These are phyloP conservation scores for Opeltia flavorubescens DNA, from an alignment of 495 filamentous ascomycete species.

Conservation along the genomic window DNA sequence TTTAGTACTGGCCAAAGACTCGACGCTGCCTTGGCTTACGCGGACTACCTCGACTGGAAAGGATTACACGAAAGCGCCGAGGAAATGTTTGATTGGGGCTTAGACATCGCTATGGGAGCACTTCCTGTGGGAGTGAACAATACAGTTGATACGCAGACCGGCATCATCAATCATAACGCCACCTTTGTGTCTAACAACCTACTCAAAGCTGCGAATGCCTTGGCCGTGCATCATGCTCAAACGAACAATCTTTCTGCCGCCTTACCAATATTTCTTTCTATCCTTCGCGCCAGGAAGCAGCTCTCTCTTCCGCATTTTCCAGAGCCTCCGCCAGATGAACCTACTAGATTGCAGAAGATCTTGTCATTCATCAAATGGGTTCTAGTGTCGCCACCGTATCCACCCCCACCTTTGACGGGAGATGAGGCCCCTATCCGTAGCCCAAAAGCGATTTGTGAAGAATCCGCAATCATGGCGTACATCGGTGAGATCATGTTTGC, in stretches of 20 bases:
- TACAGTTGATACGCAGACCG: conserved; percentile 46
- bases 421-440: conserved; percentile 47
- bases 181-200: conserved; percentile 53
- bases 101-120: conserved; percentile 49
- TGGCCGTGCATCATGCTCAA: conserved; percentile 63
- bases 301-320: conserved; percentile 20
- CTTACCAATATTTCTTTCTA: conserved; percentile 73
- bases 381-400: conserved; percentile 43
- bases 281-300: conserved; percentile 56
- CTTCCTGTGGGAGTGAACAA: conserved; percentile 28
- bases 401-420: conserved; percentile 49
- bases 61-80: conserved; percentile 41
- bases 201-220: conserved; percentile 55
- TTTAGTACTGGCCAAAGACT: conserved; percentile 61
- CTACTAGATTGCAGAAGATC: conserved; percentile 10
- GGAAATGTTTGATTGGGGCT: conserved; percentile 56
- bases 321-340: not conserved
- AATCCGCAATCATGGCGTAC: conserved; percentile 73
- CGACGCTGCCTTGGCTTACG: conserved; percentile 67
- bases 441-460: conserved; percentile 54
- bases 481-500: conserved; percentile 90
- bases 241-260: conserved; percentile 46
- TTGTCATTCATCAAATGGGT: conserved; percentile 26
- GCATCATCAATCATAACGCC: conserved; percentile 39
- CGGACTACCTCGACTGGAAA: conserved; percentile 71